Conservation (phyloP, 2,329 filamentous ascomycete species). For the Talaromyces sp. region DNA sequence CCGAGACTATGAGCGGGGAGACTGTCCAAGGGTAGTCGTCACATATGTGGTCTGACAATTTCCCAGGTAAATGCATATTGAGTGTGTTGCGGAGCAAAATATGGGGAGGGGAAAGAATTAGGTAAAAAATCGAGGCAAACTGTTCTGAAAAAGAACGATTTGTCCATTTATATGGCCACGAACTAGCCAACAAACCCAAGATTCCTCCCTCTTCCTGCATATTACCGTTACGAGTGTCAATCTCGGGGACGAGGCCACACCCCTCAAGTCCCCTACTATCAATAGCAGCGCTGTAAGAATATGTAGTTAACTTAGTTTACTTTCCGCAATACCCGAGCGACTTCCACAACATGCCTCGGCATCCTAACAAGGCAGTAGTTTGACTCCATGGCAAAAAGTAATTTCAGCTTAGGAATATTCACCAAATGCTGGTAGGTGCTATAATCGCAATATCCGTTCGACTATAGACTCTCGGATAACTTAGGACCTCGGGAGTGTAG, state of each 20-base stretch:
- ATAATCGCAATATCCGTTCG: background rate
- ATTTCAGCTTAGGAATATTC: too few relatives aligned
- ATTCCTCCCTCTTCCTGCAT: background rate
- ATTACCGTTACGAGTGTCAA: too few relatives aligned
- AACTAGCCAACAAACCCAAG: background rate
- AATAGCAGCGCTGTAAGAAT: background rate
- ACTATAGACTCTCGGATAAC: background rate
- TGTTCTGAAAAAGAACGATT: too few relatives aligned
- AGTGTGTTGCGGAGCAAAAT: background rate
- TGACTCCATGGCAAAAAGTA: too few relatives aligned
- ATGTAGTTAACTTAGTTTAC: background rate
- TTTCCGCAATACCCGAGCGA: background rate
- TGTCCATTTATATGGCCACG: too few relatives aligned
- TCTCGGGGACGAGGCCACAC: too few relatives aligned
- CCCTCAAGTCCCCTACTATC: too few relatives aligned
- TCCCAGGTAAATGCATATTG: background rate
- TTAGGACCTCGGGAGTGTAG: background rate
- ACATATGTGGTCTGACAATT: background rate
- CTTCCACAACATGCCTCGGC: background rate
- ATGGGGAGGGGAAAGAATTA: background rate
- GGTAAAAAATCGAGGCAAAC: too few relatives aligned
- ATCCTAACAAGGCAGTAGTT: background rate
- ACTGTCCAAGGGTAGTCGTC: slow-evolving; percentile 57
- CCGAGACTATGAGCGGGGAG: slow-evolving; percentile 58
- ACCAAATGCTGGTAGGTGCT: too few relatives aligned